Conservation (phyloP, 805 yeast species). For the Teunomyces pallodes region DNA sequence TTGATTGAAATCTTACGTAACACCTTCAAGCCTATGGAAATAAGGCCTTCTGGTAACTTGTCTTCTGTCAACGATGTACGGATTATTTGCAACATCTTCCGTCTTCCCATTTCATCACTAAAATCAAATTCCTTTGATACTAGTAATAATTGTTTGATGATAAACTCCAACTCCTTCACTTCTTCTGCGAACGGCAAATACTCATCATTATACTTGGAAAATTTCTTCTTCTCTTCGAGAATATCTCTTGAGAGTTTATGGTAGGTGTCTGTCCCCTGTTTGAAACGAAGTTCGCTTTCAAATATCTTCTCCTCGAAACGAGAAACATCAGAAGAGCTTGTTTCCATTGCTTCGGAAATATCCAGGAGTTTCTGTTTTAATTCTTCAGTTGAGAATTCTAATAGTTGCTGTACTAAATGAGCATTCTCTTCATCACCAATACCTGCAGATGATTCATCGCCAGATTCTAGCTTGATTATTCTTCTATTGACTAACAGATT, state of each 20-base stretch:
- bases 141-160: slow-evolving; percentile 67
- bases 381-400: slow-evolving; percentile 10
- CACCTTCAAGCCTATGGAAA: slow-evolving; percentile 59
- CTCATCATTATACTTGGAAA: slow-evolving; percentile 17
- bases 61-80: slow-evolving; percentile 56
- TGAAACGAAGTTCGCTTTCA: slow-evolving; percentile 9
- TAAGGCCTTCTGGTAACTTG: slow-evolving; percentile 51
- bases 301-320: slow-evolving; percentile 7
- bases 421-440: slow-evolving; percentile 14
- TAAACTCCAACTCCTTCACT: slow-evolving; percentile 62
- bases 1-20: slow-evolving; percentile 68
- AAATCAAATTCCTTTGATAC: slow-evolving; percentile 75
- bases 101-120: slow-evolving; percentile 87
- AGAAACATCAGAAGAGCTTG: slow-evolving; percentile 6
- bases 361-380: slow-evolving; percentile 11
- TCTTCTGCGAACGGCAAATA: slow-evolving; percentile 39
- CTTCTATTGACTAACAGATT: slow-evolving; percentile 12
- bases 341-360: slow-evolving; percentile 6
- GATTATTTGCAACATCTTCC: slow-evolving; percentile 58
- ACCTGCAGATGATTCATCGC: slow-evolving; percentile 17
- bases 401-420: slow-evolving; percentile 10
- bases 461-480: slow-evolving; percentile 13
- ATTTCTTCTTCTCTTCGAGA: slow-evolving; percentile 6
- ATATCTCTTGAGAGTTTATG: slow-evolving; percentile 9
- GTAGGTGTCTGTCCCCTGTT: slow-evolving; percentile 9